Base-by-base conservation (phyloP, 495 filamentous ascomycete genomes). In the Geoglossum glabrum region DNA sequence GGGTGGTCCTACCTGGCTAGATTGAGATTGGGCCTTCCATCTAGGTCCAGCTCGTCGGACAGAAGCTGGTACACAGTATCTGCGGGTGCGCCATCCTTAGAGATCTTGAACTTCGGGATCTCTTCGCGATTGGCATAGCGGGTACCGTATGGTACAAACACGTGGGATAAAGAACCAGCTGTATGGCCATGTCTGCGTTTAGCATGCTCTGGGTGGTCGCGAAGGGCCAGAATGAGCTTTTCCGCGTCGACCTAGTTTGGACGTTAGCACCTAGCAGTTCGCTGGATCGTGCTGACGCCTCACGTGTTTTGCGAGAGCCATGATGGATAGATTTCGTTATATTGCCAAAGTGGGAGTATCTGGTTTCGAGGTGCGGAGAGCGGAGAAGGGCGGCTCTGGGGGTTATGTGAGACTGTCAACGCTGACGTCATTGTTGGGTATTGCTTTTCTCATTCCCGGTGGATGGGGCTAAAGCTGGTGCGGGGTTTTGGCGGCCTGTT, bases 1-100 rank as follows among this genome's bases (percentile, higher is more conserved):
- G 11, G 19, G 5, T n/a, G n/a, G n/a, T n/a, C 56, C n/a, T 66
- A 75, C 68, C 74, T 78, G 55, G 82, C 82, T 17, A 87, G 69
- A 61, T 86, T 87, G 57, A 86, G 66, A 61, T 83, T 85, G 0
- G 83, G 82, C n/a, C 73, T 72, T 31, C 84, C 83, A 64, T 87
- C 84, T 0, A 87, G 73, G 65, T 86, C 83, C 0, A 87, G 66
- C 63, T 87, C 84, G 64, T 87, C 84, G 54, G 79, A 80, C 57
- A 87, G 73, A 64, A 87, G 72, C 59, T 85, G 80, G 57, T 82
- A 78, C 0, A 82, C 80, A 0, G 75, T 74, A 59, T 84, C 80
- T 13, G 79, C 75, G 0, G 79, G 77, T 0, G 79, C 76, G 19
- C 83, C 83, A 43, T 81, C 63, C 17, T 76, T 61, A 0, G 83